Percentiles rank a stretch among this genome's conserved stretches.
These are phyloP conservation scores for Epithemia pelagica DNA, from an alignment of 108 stramenopile species.

Conservation along the genomic window DNA sequence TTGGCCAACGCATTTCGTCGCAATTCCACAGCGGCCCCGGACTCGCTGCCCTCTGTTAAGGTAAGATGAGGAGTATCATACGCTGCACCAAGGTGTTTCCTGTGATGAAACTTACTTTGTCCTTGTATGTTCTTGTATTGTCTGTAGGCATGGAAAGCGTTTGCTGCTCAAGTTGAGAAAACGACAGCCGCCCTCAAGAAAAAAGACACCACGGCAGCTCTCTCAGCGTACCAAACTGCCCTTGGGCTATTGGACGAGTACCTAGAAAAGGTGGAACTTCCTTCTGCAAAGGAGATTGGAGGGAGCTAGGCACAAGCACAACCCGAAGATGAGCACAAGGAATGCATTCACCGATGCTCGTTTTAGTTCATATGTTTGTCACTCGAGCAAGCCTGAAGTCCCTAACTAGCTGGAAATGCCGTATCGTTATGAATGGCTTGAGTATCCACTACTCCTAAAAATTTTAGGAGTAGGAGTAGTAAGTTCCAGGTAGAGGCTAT, in stretches of 20 bases:
- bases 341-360: too few species aligned
- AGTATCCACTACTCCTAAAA: too few species aligned
- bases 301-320: not conserved
- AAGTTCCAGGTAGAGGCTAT: too few species aligned
- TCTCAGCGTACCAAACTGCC: constrained; percentile 37
- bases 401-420: too few species aligned
- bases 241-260: constrained; percentile 55
- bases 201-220: constrained; percentile 45
- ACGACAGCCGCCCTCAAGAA: constrained; percentile 51
- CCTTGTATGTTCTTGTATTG: not conserved
- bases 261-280: constrained; percentile 62
- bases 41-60: constrained; percentile 46
- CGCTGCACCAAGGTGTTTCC: too few species aligned
- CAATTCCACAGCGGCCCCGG: constrained; percentile 50
- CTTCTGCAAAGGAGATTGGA: constrained; percentile 33
- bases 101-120: not conserved
- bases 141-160: constrained; percentile 80
- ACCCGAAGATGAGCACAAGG: too few species aligned
- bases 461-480: too few species aligned
- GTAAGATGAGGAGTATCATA: too few species aligned
- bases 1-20: constrained; percentile 71
- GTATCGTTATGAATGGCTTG: too few species aligned
- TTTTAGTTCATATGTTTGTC: too few species aligned
- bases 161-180: constrained; percentile 50
- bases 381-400: too few species aligned